Percentiles rank a stretch among this genome's conserved stretches.
These are phyloP conservation scores for Umbilicaria muhlenbergii DNA, from an alignment of 495 filamentous ascomycete species.

Conservation along the genomic window DNA sequence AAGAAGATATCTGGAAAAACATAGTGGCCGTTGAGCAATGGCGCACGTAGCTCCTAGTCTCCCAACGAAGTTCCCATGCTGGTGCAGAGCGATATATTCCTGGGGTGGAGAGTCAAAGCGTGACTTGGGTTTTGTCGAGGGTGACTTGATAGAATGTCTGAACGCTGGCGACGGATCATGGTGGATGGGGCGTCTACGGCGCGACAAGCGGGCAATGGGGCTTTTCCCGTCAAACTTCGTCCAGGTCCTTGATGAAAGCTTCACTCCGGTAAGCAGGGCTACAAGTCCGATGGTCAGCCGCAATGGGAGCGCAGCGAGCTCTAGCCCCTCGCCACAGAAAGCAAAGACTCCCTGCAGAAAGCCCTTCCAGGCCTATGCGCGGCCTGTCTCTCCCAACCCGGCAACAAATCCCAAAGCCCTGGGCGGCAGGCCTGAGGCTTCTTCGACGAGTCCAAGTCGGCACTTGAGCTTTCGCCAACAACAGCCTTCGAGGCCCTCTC, in stretches of 20 bases:
- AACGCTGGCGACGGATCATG: slow-evolving; percentile 95
- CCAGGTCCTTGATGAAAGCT: slow-evolving; percentile 68
- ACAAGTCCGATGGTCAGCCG: slow-evolving; percentile 53
- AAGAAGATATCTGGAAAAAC: too few relatives aligned
- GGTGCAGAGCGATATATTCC: slow-evolving; percentile 88
- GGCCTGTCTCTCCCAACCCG: slow-evolving; percentile 31
- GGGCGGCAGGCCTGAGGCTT: slow-evolving; percentile 17
- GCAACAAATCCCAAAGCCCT: slow-evolving; percentile 14
- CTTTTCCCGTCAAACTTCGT: slow-evolving; percentile 97
- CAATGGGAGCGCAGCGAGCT: slow-evolving; percentile 32
- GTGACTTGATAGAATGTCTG: slow-evolving; percentile 92
- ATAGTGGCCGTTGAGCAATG: slow-evolving; percentile 22
- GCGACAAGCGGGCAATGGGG: slow-evolving; percentile 77
- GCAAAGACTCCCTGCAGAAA: slow-evolving; percentile 33
- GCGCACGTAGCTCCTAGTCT: slow-evolving; percentile 45
- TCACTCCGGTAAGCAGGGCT: slow-evolving; percentile 62
- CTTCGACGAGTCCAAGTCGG: slow-evolving; percentile 32
- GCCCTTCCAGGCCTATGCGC: slow-evolving; percentile 39
- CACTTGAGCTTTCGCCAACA: slow-evolving; percentile 24
- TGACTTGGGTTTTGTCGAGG: slow-evolving; percentile 92
- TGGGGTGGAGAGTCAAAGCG: slow-evolving; percentile 95
- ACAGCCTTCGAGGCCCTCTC: slow-evolving; percentile 14
- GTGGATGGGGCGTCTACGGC: slow-evolving; percentile 86
- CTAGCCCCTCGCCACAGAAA: slow-evolving; percentile 33
- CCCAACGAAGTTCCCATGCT: slow-evolving; percentile 83